phyloP scores from a whole-genome alignment of 305 asterid genomes.

The Fraxinus angustifolia region DNA sequence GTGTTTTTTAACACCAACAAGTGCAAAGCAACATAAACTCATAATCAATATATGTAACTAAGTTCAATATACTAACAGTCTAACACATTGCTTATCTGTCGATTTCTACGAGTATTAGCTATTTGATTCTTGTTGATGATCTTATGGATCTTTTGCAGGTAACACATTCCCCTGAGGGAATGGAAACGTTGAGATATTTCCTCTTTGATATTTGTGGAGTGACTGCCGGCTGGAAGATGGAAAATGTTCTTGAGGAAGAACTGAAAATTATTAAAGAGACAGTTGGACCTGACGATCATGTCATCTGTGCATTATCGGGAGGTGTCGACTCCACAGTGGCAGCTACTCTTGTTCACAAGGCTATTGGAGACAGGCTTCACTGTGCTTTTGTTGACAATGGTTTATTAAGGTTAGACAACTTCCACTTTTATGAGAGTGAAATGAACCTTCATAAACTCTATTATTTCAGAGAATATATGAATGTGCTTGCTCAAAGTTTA shows the following conservation, averaged over 20 bases:
- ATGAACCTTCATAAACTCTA: not conserved
- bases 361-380: slow-evolving; percentile 94
- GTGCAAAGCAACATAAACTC: not conserved
- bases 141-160: slow-evolving; percentile 47
- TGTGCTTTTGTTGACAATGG: slow-evolving; percentile 97
- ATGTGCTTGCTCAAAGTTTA: not conserved
- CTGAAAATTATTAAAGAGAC: slow-evolving; percentile 51
- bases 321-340: slow-evolving; percentile 98
- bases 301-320: slow-evolving; percentile 91
- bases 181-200: slow-evolving; percentile 70
- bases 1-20: not conserved
- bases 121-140: not conserved
- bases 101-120: not conserved
- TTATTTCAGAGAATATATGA: not conserved
- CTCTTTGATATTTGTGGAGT: slow-evolving; percentile 76
- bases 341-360: slow-evolving; percentile 90
- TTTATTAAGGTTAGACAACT: slow-evolving; percentile 54
- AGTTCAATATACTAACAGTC: not conserved
- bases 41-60: not conserved
- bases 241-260: slow-evolving; percentile 80
- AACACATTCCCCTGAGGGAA: slow-evolving; percentile 88
- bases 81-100: not conserved
- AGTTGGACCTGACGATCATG: slow-evolving; percentile 76
- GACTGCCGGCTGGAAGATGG: slow-evolving; percentile 77
- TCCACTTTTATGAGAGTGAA: not conserved